phyloP scores from a whole-genome alignment of 768 basidiomycete genomes.

The Infundibulicybe gibba region DNA sequence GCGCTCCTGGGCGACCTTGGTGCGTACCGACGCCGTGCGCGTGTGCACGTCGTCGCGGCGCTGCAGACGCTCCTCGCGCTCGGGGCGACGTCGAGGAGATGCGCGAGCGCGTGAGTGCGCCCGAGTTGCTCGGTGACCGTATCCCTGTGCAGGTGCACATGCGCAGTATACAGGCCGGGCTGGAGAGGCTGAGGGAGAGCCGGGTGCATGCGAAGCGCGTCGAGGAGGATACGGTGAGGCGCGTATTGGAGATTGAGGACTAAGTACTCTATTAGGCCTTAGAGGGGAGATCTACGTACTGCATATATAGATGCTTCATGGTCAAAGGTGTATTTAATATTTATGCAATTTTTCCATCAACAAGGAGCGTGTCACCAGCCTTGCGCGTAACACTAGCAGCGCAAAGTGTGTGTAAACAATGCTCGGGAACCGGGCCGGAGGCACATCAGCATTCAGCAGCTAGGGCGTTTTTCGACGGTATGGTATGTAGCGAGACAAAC shows the following conservation, averaged over 20 bases:
- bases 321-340: no score
- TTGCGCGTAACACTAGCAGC: no score
- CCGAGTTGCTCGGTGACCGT: slow-evolving; percentile 54
- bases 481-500: no score
- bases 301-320: no score
- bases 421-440: no score
- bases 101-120: slow-evolving; percentile 66
- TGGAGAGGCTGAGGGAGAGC: slow-evolving; percentile 59
- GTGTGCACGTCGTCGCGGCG: slow-evolving; percentile 62
- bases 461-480: no score
- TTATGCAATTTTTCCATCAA: no score
- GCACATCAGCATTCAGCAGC: no score
- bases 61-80: slow-evolving; percentile 58
- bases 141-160: slow-evolving; percentile 75
- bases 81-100: slow-evolving; percentile 75
- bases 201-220: slow-evolving; percentile 45
- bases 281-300: no score
- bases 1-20: slow-evolving; percentile 51
- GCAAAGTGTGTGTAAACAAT: no score
- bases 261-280: no score
- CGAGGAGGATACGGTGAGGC: slow-evolving; percentile 37
- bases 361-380: no score
- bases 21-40: slow-evolving; percentile 56
- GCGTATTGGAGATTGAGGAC: slow-evolving; percentile 18
- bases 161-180: slow-evolving; percentile 61